Conservation (phyloP, 2,329 filamentous ascomycete species). For the Apiospora koreana region DNA sequence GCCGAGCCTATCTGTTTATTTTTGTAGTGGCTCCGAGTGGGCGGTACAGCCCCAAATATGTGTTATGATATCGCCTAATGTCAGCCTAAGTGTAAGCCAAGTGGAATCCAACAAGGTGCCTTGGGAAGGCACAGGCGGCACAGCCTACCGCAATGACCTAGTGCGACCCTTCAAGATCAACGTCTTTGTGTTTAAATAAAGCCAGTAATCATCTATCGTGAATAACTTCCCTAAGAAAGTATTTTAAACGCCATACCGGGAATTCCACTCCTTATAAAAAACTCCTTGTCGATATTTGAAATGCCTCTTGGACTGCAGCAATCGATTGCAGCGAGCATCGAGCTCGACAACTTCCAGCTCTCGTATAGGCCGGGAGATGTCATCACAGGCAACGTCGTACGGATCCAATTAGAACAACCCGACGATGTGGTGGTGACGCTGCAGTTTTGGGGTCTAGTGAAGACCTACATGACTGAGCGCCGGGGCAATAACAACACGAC, state of each 20-base stretch:
- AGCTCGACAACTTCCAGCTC: constrained; percentile 12
- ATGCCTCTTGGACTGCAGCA: constrained; percentile 11
- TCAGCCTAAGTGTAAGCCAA: not conserved
- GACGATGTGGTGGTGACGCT: constrained; percentile 10
- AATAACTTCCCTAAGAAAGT: not conserved
- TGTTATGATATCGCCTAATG: not conserved
- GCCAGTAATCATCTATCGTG: not conserved
- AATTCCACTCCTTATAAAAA: not conserved
- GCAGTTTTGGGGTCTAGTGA: not conserved
- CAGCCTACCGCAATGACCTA: not conserved
- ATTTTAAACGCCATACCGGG: not conserved
- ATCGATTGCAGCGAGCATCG: constrained; percentile 15
- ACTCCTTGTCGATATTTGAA: not conserved
- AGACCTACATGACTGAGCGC: not conserved
- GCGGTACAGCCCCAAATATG: not conserved
- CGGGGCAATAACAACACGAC: not conserved
- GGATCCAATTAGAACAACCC: constrained; percentile 5
- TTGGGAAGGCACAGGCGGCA: no score
- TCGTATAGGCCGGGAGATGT: constrained; percentile 13
- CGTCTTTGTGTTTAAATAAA: not conserved
- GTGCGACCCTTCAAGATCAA: not conserved
- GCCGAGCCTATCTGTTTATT: not conserved
- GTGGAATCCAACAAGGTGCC: not conserved
- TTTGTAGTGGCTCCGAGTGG: not conserved
- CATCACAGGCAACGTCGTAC: constrained; percentile 9